phyloP scores from a whole-genome alignment of 805 yeast genomes.

The Sugiyamaella marilandica region DNA sequence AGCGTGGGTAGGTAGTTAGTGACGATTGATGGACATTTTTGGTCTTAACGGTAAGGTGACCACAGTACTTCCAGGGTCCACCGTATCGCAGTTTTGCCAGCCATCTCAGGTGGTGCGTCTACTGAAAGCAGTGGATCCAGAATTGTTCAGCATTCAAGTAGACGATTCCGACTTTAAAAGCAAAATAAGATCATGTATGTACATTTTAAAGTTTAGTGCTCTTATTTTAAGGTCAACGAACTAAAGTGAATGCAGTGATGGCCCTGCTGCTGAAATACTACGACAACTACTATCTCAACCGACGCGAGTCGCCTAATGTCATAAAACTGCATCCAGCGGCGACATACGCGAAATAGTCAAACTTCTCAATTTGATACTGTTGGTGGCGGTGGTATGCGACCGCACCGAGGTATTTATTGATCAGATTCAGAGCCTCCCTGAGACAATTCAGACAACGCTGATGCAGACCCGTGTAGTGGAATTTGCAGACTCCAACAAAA shows the following conservation, averaged over 20 bases:
- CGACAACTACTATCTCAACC: not conserved
- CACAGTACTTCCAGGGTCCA: not conserved
- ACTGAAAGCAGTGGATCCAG: constrained; percentile 7
- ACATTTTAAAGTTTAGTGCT: not conserved
- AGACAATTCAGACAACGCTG: constrained; percentile 9
- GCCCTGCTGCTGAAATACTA: not conserved
- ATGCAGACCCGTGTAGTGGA: no score
- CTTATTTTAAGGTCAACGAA: not conserved
- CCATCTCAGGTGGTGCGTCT: constrained; percentile 2
- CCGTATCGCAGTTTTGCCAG: not conserved
- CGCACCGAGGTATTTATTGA: constrained; percentile 8
- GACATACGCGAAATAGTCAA: constrained; percentile 13
- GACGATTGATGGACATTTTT: no score
- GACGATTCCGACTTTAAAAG: not conserved
- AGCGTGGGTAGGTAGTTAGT: constrained; percentile 3
- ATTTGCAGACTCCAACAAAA: no score
- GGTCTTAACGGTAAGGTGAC: not conserved
- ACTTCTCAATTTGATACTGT: constrained; percentile 8
- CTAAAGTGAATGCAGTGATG: constrained; percentile 1
- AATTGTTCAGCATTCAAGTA: not conserved
- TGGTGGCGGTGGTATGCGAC: constrained; percentile 14
- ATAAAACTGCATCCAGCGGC: constrained; percentile 3
- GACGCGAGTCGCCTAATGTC: constrained; percentile 7
- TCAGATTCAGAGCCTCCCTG: constrained; percentile 9
- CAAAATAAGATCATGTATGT: constrained; percentile 6